Percentiles rank a stretch among this genome's conserved stretches.
phyloP scores from a whole-genome alignment of 2,329 filamentous ascomycete genomes.

The Dactylellina sp. region DNA sequence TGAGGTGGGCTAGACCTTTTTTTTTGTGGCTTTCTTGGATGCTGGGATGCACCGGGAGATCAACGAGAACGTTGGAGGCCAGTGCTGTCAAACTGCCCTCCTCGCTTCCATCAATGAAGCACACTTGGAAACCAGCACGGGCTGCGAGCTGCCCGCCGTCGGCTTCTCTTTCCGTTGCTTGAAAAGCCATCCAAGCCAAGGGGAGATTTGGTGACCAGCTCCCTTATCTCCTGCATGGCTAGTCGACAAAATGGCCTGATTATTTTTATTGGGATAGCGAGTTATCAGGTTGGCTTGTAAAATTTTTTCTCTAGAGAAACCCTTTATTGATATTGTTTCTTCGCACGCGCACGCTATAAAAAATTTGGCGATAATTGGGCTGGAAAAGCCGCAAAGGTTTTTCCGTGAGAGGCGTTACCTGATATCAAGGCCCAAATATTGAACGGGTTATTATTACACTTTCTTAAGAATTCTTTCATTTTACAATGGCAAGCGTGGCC shows the following conservation, averaged over 20 bases:
- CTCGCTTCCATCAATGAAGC: slow-evolving; percentile 44
- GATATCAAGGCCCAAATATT: no score
- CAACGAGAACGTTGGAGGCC: slow-evolving; percentile 38
- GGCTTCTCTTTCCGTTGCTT: slow-evolving; percentile 47
- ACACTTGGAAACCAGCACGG: slow-evolving; percentile 31
- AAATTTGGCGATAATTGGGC: slow-evolving; percentile 23
- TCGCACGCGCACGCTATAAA: slow-evolving; percentile 12
- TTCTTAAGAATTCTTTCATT: slow-evolving; percentile 22
- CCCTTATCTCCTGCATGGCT: slow-evolving; percentile 14
- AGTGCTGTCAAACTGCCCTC: slow-evolving; percentile 37
- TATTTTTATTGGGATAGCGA: not conserved
- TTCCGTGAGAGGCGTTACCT: not conserved
- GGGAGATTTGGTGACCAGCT: slow-evolving; percentile 16
- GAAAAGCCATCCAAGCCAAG: slow-evolving; percentile 35
- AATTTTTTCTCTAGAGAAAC: not conserved
- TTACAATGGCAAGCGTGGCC: slow-evolving; percentile 5
- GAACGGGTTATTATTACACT: no score
- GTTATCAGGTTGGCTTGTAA: slow-evolving; percentile 33
- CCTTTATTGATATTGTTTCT: no score
- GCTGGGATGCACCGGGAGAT: slow-evolving; percentile 54
- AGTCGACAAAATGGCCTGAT: slow-evolving; percentile 6
- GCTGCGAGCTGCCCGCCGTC: slow-evolving; percentile 18
- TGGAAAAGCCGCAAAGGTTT: no score
- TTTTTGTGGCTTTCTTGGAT: slow-evolving; percentile 27
- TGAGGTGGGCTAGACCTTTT: slow-evolving; percentile 13